These are phyloP conservation scores for Umbilicaria muhlenbergii DNA, from an alignment of 495 filamentous ascomycete genomes.

Conservation along the genomic window DNA sequence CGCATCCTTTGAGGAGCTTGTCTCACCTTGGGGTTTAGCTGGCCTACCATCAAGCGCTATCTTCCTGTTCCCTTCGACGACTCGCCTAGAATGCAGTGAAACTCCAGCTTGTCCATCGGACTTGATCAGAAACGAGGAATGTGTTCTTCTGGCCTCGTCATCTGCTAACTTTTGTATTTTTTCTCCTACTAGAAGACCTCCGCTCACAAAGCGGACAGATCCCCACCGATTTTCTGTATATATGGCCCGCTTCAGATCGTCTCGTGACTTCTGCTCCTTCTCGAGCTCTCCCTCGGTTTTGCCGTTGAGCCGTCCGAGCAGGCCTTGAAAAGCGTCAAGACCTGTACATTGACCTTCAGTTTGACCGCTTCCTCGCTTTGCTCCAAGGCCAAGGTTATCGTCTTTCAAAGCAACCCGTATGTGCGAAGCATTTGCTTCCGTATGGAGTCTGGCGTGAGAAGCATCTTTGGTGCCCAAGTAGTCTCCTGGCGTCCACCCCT, in stretches of 20 bases:
- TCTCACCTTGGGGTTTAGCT: not conserved
- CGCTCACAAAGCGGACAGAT: slow-evolving; percentile 62
- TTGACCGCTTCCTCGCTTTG: slow-evolving; percentile 43
- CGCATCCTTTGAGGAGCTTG: too few species aligned
- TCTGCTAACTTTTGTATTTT: slow-evolving; percentile 24
- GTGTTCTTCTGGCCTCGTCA: slow-evolving; percentile 10
- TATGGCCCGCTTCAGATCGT: slow-evolving; percentile 45
- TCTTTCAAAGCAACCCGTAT: slow-evolving; percentile 73
- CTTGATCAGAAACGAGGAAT: slow-evolving; percentile 1
- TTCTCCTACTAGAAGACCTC: slow-evolving; percentile 63
- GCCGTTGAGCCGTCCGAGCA: slow-evolving; percentile 81
- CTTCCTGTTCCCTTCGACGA: not conserved
- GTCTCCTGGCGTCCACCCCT: slow-evolving; percentile 80
- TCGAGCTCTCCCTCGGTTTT: slow-evolving; percentile 54
- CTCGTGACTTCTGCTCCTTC: slow-evolving; percentile 43
- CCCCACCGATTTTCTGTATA: slow-evolving; percentile 59
- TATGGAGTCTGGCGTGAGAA: slow-evolving; percentile 55
- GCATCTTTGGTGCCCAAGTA: slow-evolving; percentile 62
- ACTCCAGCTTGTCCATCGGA: not conserved
- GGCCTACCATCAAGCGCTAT: not conserved
- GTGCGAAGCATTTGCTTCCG: slow-evolving; percentile 58
- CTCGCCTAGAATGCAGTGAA: not conserved
- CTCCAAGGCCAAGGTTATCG: slow-evolving; percentile 77
- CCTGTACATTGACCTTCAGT: slow-evolving; percentile 60
- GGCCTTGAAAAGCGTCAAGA: slow-evolving; percentile 63